Evolutionary conservation across 306 rosid species (phyloP).

Genomic region (Argentina anserina): DNA sequence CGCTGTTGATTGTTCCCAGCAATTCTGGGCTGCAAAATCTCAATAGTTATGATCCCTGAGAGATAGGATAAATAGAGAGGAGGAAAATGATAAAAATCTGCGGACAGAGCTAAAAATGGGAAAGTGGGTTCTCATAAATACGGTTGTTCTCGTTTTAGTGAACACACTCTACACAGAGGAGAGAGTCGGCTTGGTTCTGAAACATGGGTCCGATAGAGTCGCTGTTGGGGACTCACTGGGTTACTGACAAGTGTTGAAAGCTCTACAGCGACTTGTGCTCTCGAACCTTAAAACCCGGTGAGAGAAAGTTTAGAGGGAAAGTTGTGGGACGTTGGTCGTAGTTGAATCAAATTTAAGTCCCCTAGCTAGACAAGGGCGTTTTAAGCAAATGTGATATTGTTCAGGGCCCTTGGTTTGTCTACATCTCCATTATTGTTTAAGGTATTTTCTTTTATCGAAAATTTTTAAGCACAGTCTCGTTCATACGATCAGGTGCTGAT

Average conservation of each 20-base stretch:
- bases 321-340: not conserved
- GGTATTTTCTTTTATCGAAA: too few species aligned
- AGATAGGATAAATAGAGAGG: not conserved
- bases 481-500: too few species aligned
- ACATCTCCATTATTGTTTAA: not conserved
- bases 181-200: not conserved
- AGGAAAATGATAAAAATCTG: not conserved
- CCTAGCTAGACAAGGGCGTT: not conserved
- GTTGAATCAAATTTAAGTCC: not conserved
- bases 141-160: not conserved
- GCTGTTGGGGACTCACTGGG: conserved; percentile 25
- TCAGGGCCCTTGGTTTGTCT: not conserved
- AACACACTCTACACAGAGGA: not conserved
- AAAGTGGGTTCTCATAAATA: not conserved
- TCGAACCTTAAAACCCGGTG: conserved; percentile 35
- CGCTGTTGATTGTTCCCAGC: not conserved
- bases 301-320: conserved; percentile 13
- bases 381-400: not conserved
- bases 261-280: conserved; percentile 56
- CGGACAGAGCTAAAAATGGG: conserved; percentile 11
- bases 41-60: conserved; percentile 4
- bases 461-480: too few species aligned
- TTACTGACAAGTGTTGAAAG: conserved; percentile 35
- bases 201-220: conserved; percentile 23
- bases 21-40: not conserved